Evolutionary conservation across 164 flowering plant species (phyloP).

Genomic region (Euptelea pleiosperma): DNA sequence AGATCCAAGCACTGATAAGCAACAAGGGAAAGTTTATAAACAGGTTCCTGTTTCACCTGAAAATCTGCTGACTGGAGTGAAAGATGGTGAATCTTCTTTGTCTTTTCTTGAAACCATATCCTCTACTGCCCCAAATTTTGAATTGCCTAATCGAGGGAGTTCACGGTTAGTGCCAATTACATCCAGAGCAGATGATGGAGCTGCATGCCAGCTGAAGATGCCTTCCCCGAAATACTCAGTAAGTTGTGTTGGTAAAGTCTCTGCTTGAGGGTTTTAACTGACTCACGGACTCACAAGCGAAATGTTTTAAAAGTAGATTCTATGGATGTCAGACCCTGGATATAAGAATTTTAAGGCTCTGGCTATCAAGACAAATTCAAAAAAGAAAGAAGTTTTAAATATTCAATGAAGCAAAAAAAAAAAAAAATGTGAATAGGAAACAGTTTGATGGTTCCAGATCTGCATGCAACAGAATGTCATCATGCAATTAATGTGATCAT

Average conservation of each 20-base stretch:
- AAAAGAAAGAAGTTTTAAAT: too few species aligned
- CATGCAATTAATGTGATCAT: too few species aligned
- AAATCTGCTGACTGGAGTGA: constrained; percentile 11
- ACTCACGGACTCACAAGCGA: too few species aligned
- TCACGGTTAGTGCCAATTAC: constrained; percentile 7
- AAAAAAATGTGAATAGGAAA: too few species aligned
- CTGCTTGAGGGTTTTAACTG: neutral
- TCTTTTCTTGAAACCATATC: constrained; percentile 4
- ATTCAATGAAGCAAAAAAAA: too few species aligned
- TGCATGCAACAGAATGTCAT: too few species aligned
- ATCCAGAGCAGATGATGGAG: constrained; percentile 12
- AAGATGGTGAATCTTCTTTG: constrained; percentile 23
- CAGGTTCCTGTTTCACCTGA: constrained; percentile 20
- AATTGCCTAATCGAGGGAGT: constrained; percentile 1
- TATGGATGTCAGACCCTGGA: too few species aligned
- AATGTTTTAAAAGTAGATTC: too few species aligned
- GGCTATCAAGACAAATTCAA: too few species aligned
- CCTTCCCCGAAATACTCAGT: constrained; percentile 29
- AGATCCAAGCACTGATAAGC: constrained; percentile 11
- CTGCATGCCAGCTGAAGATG: constrained; percentile 11
- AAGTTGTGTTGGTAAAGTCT: constrained; percentile 17
- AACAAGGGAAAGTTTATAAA: constrained; percentile 20
- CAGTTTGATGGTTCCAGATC: too few species aligned
- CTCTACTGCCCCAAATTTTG: neutral
- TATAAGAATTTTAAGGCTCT: too few species aligned